Base-by-base conservation (phyloP, 75 land plant genomes). In the Pinus tabuliformis region DNA sequence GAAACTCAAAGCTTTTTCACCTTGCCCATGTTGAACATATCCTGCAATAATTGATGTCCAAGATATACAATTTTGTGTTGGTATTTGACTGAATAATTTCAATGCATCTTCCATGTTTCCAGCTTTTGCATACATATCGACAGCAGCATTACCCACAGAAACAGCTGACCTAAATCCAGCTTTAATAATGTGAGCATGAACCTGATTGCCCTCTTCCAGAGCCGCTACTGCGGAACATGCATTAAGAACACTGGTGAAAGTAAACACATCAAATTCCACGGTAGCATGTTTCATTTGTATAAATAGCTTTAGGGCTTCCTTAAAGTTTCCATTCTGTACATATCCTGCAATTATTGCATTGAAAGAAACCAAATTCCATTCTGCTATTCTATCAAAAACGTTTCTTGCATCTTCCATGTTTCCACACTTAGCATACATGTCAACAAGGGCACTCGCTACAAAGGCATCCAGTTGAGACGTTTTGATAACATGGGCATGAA, bases 21-120 rank as follows among this genome's bases (percentile, higher is more conserved):
- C 77, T 13, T 42, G 42, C 63, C 85, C 85, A 57, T 60, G 66
- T 63, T 73, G 77, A 5, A 57, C 81, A 58, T 85, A 75, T 0
- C 76, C 81, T 15, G 75, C 63, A 22, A 87, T 90, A 28, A 90
- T 28, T 30, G 75, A 81, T 61, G 80, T 88, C 90, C 90, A 90
- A 13, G 92, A 83, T 0, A 90, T 84, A 8, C 66, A 60, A 73
- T 85, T 87, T 39, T 77, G 78, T 28, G 83, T 81, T 1, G 88
- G 87, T 81, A 87, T 83, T 62, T 64, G 42, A 6, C 22, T 80
- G 74, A 91, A 91, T 84, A 88, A 2, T 4, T 73, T 17, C 57
- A 39, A 17, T 22, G 88, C 93, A 18, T 62, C 56, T 7, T 78
- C 72, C 49, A 86, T 80, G 59, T 77, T 56, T 77, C 30, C 71